These are phyloP conservation scores for Dactylis glomerata DNA, from an alignment of 176 grass and related monocot genomes.

Conservation along the genomic window DNA sequence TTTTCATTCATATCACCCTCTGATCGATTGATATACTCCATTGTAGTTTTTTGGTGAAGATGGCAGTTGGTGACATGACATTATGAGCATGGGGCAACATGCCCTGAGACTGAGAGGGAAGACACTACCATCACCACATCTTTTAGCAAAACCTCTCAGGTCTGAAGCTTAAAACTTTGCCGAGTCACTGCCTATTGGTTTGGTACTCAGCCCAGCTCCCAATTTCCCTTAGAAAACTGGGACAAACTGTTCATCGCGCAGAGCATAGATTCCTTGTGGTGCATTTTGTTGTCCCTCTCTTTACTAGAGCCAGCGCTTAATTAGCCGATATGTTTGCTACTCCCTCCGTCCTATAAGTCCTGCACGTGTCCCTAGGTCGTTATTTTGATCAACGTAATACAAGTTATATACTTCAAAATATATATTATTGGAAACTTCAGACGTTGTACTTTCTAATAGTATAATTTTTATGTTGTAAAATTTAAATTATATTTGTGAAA, in stretches of 20 bases:
- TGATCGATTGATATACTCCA: not conserved
- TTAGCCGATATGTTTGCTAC: not conserved
- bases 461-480: no score
- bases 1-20: not conserved
- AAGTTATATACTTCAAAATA: no score
- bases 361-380: no score
- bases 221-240: not conserved
- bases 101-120: not conserved
- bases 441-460: no score
- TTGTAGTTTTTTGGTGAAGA: no score
- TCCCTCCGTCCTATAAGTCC: no score
- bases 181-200: not conserved
- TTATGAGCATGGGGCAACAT: conserved; percentile 12
- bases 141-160: not conserved
- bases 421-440: no score
- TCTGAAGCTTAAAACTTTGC: not conserved
- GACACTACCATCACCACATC: not conserved
- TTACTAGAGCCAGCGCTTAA: not conserved
- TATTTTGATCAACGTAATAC: no score
- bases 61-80: not conserved
- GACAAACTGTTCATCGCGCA: not conserved
- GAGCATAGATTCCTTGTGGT: not conserved
- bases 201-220: not conserved
- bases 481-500: no score
- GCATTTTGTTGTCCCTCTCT: not conserved